Evolutionary conservation across 345 rosid genomes (phyloP).

Genomic region (Camelina hispida): DNA sequence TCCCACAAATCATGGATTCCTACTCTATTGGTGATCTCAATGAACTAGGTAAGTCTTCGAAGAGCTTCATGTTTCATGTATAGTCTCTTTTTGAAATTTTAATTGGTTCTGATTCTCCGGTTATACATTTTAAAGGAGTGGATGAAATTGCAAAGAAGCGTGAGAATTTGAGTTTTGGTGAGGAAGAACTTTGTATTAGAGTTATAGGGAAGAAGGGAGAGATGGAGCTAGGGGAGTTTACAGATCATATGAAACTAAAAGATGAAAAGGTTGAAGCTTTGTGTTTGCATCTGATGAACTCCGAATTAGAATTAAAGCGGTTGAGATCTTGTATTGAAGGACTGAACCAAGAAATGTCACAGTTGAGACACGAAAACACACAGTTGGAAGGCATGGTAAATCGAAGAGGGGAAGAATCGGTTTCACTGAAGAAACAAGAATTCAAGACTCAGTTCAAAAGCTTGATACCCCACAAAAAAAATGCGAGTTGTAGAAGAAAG

Average conservation of each 20-base stretch:
- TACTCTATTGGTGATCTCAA: slow-evolving; percentile 50
- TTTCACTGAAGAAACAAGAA: slow-evolving; percentile 49
- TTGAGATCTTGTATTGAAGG: slow-evolving; percentile 69
- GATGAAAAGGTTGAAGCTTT: slow-evolving; percentile 80
- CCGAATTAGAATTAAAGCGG: slow-evolving; percentile 78
- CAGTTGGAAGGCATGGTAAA: slow-evolving; percentile 57
- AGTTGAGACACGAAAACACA: slow-evolving; percentile 61
- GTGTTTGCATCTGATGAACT: slow-evolving; percentile 73
- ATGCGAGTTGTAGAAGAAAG: slow-evolving; percentile 47
- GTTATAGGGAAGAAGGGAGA: slow-evolving; percentile 68
- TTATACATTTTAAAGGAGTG: slow-evolving; percentile 48
- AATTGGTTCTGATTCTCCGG: slow-evolving; percentile 14
- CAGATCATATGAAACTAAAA: slow-evolving; percentile 75
- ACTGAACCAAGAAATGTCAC: slow-evolving; percentile 60
- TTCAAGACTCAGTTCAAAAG: slow-evolving; percentile 44
- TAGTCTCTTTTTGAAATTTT: slow-evolving; percentile 14
- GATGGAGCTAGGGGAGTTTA: slow-evolving; percentile 69
- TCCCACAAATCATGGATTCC: slow-evolving; percentile 50
- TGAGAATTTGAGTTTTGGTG: slow-evolving; percentile 64
- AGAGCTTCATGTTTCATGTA: slow-evolving; percentile 16
- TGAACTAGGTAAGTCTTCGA: slow-evolving; percentile 51
- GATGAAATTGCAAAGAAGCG: slow-evolving; percentile 53
- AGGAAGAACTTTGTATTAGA: slow-evolving; percentile 65
- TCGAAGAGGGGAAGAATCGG: slow-evolving; percentile 61
- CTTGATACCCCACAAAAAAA: slow-evolving; percentile 46